Evolutionary conservation across 148 eudicot genomes (phyloP), one percentile per base, ranked within the genome.

Genomic region (Cornus florida): DNA sequence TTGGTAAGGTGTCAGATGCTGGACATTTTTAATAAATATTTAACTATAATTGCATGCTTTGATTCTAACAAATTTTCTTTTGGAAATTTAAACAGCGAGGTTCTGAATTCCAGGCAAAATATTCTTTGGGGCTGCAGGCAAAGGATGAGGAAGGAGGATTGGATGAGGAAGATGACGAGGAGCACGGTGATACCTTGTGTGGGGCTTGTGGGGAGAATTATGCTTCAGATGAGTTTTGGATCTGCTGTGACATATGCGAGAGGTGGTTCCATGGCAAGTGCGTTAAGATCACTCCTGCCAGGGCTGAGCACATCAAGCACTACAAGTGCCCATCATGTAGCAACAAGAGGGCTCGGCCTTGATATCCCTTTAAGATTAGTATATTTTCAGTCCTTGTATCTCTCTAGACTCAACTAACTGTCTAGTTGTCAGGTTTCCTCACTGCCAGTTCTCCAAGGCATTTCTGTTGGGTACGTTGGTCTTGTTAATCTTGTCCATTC

Each of bases 181-280:
- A 89, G 77, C 90, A 87, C 11, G 92, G 92, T 4, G 90, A 87
- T 70, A 84, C 92, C 10, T 79, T 89, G 67, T 89, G 92, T 39
- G 92, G 90, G 53, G 89, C 90, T 3, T 89, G 92, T 71, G 90
- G 90, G 43, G 90, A 87, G 70, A 84, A 86, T 78, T 87, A 84
- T 77, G 87, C 89, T 66, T 83, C 88, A 28, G 90, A 89, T 76
- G 90, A 90, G 78, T 90, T 90, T 75, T 90, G 92, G 92, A 90
- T 90, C 57, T 87, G 90, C 81, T 90, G 92, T 35, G 92, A 90
- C 71, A 31, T 84, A 57, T 90, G 92, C 69, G 90, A 87, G 90
- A 90, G 80, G 86, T 90, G 92, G 92, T 90, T 90, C 74, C 92
- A 90, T 75, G 92, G 90, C 22, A 90, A 89, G 85, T 90, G 92